Conservation (phyloP, 495 filamentous ascomycete species). For the Aspergillus conjunctus region DNA sequence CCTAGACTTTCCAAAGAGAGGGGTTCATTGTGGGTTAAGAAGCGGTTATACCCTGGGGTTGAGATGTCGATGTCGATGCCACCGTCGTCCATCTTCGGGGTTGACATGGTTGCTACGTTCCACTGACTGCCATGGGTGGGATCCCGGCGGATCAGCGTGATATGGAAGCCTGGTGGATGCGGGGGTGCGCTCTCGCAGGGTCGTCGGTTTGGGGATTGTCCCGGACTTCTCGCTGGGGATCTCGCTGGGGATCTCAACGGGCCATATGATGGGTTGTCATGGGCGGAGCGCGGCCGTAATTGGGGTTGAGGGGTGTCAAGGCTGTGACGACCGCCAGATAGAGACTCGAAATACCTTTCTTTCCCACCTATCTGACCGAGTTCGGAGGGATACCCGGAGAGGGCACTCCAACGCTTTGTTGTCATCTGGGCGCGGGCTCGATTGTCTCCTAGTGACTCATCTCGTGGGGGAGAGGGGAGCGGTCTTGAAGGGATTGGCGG, state of each 20-base stretch:
- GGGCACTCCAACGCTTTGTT: constrained; percentile 39
- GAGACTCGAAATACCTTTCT: constrained; percentile 26
- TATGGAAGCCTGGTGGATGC: constrained; percentile 50
- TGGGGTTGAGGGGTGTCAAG: constrained; percentile 38
- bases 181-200: constrained; percentile 16
- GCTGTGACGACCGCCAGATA: constrained; percentile 34
- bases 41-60: constrained; percentile 65
- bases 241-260: constrained; percentile 25
- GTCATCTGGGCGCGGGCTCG: constrained; percentile 23
- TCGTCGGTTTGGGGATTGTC: constrained; percentile 31
- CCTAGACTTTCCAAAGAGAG: constrained; percentile 36
- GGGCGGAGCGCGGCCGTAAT: constrained; percentile 36
- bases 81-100: constrained; percentile 36
- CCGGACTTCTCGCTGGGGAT: constrained; percentile 33
- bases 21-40: constrained; percentile 45
- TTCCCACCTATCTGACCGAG: constrained; percentile 28
- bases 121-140: constrained; percentile 77
- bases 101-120: constrained; percentile 79
- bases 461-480: constrained; percentile 35
- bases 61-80: constrained; percentile 61
- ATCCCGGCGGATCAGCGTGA: constrained; percentile 89
- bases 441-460: constrained; percentile 25
- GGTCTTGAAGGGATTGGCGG: constrained; percentile 27
- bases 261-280: constrained; percentile 24
- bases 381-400: constrained; percentile 31